phyloP scores from a whole-genome alignment of 208 protist species.

The Trypanosoma brucei region DNA sequence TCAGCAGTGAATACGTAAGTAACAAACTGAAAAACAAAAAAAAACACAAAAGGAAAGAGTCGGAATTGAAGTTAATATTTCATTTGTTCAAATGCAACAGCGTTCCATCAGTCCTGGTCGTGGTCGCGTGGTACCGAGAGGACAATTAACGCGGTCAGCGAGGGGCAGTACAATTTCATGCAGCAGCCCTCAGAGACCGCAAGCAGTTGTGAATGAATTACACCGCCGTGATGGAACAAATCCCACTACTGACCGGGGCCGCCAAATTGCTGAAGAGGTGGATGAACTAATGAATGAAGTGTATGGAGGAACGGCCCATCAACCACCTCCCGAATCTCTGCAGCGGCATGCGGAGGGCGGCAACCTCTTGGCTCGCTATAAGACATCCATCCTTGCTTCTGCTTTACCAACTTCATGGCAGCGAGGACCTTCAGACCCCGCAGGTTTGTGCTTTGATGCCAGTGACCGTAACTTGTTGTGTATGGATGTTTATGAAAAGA shows the following conservation, averaged over 20 bases:
- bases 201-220: slow-evolving; percentile 25
- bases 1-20: too few species aligned
- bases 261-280: slow-evolving; percentile 52
- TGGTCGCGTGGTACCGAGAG: neutral
- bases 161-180: neutral
- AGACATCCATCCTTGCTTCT: slow-evolving; percentile 12
- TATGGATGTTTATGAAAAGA: slow-evolving; percentile 62
- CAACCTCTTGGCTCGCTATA: slow-evolving; percentile 18
- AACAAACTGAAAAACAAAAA: too few species aligned
- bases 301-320: slow-evolving; percentile 31
- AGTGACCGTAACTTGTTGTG: slow-evolving; percentile 82
- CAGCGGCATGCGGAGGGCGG: neutral
- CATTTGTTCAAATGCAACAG: neutral
- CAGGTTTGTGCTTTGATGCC: slow-evolving; percentile 64
- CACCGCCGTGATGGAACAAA: slow-evolving; percentile 31
- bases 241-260: slow-evolving; percentile 27
- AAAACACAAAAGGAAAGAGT: too few species aligned
- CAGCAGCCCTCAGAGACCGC: slow-evolving; percentile 6
- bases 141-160: neutral
- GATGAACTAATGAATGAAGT: slow-evolving; percentile 54
- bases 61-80: too few species aligned
- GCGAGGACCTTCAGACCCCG: slow-evolving; percentile 38
- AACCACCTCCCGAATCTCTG: slow-evolving; percentile 13
- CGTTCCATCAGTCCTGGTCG: neutral
- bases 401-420: slow-evolving; percentile 31